A percentile compares a stretch with the other conserved stretches of the same genome.
Evolutionary conservation across 2,329 filamentous ascomycete species (phyloP).

Genomic region (Aureobasidium sp.): DNA sequence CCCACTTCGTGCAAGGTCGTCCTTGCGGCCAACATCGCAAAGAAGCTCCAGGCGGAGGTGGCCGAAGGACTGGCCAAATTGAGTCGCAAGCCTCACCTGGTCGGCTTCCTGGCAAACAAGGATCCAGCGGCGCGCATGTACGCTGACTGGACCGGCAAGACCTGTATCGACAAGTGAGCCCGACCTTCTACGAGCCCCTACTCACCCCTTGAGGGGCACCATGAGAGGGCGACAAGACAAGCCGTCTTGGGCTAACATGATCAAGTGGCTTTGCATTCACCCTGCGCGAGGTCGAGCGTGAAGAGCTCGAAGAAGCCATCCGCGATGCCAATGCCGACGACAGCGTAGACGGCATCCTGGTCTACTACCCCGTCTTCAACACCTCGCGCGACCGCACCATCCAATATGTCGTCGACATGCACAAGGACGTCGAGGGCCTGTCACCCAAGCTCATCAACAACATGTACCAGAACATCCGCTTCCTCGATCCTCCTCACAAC

Average conservation of each 20-base stretch:
- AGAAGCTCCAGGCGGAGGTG: constrained; percentile 70
- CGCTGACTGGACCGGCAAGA: constrained; percentile 95
- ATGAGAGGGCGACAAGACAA: not conserved
- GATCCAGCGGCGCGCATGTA: constrained; percentile 90
- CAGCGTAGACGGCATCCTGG: constrained; percentile 77
- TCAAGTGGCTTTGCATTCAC: constrained; percentile 80
- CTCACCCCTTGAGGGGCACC: no score
- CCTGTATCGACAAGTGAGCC: constrained; percentile 86
- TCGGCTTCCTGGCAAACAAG: constrained; percentile 84
- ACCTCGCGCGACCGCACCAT: constrained; percentile 86
- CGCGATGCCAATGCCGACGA: constrained; percentile 74
- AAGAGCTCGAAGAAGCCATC: constrained; percentile 82
- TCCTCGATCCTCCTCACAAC: constrained; percentile 70
- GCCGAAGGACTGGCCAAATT: constrained; percentile 65
- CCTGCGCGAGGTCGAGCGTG: constrained; percentile 74
- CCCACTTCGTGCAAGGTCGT: constrained; percentile 76
- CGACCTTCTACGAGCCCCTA: not conserved
- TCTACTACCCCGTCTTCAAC: constrained; percentile 98
- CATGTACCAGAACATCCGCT: constrained; percentile 98
- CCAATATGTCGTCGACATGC: constrained; percentile 82
- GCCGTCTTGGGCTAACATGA: not conserved
- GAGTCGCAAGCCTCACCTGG: constrained; percentile 66
- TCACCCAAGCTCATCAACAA: constrained; percentile 94
- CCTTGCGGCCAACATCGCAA: constrained; percentile 79
- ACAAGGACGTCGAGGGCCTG: constrained; percentile 93